Evolutionary conservation across 805 yeast species (phyloP).

Genomic region (Lachancea nothofagi): DNA sequence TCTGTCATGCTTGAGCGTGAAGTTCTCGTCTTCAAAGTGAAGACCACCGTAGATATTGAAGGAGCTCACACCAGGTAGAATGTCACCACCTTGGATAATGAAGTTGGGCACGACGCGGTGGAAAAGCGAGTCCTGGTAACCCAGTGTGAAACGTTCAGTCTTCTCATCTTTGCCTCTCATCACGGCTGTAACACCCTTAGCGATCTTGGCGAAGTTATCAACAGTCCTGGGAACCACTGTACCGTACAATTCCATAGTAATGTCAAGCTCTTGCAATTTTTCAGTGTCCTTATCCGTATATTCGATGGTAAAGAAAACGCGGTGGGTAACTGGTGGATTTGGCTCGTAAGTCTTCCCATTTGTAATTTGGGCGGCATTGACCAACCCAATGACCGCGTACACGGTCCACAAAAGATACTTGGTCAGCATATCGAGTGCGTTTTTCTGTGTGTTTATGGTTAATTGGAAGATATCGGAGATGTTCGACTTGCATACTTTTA

Average conservation of each 20-base stretch:
- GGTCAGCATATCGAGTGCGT: slow-evolving; percentile 1
- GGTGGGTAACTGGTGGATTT: slow-evolving; percentile 32
- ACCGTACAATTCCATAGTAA: slow-evolving; percentile 62
- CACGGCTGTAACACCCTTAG: slow-evolving; percentile 39
- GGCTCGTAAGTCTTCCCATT: slow-evolving; percentile 23
- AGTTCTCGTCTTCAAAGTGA: slow-evolving; percentile 71
- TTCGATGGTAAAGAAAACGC: slow-evolving; percentile 24
- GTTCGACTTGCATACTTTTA: not conserved
- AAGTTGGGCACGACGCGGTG: slow-evolving; percentile 69
- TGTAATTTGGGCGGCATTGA: not conserved
- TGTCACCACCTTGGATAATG: slow-evolving; percentile 88
- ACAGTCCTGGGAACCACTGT: slow-evolving; percentile 59
- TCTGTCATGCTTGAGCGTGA: slow-evolving; percentile 59
- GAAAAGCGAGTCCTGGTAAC: slow-evolving; percentile 58
- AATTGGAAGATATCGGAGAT: not conserved
- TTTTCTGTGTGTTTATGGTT: not conserved
- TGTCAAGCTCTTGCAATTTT: slow-evolving; percentile 19
- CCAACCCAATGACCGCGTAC: not conserved
- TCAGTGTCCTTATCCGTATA: slow-evolving; percentile 19
- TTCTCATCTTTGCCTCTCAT: slow-evolving; percentile 23
- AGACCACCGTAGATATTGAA: slow-evolving; percentile 68
- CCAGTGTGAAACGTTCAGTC: slow-evolving; percentile 22
- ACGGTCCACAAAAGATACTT: slow-evolving; percentile 3
- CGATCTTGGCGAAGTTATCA: slow-evolving; percentile 49
- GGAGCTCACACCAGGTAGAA: slow-evolving; percentile 74